Base-by-base conservation (phyloP, 179 eudicot species). In the Spergularia azorica region DNA sequence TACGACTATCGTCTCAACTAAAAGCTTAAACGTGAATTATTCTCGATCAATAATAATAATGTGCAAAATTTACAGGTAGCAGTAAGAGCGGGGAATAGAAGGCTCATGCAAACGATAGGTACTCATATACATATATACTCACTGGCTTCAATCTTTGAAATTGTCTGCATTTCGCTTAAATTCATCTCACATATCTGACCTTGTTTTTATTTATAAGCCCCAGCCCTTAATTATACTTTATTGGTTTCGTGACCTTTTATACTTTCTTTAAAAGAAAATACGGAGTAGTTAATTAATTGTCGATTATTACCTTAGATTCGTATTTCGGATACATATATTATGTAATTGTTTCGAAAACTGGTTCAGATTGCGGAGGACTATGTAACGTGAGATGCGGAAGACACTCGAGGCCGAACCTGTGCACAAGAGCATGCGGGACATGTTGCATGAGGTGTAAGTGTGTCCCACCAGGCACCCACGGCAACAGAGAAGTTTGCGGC, bases 381-480 rank as follows among this genome's bases (percentile, higher is more conserved):
- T 86, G 91, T 48, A 41, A 1, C 5, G 86, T 55, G 65, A 84
- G 92, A 72, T 89, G 92, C 78, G 79, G 77, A 32, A 4, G n/a
- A 12, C 86, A 83, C 74, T 82, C 86, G 2, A 83, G 87, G 85
- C 75, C 86, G 78, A 78, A 79, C 41, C 46, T 79, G 8, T 89
- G 92, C 83, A 2, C 48, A 72, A 79, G 92, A 26, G 88, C 87
- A 0, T 89, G 92, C 59, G 57, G 77, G 64, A 75, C 90, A 1
- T 89, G 92, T 79, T 89, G 92, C 48, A 62, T 41, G 16, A 70
- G 84, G 56, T 89, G 92, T 88, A 81, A 81, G 56, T 89, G 92
- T 74, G 92, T 89, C 20, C 92, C 92, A 0, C 92, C 89, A 0
- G 90, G 92, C 14, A 87, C 83, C 20, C 81, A 79, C 20, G 90